Evolutionary conservation across 306 rosid species (phyloP).

Genomic region (Datisca glomerata): DNA sequence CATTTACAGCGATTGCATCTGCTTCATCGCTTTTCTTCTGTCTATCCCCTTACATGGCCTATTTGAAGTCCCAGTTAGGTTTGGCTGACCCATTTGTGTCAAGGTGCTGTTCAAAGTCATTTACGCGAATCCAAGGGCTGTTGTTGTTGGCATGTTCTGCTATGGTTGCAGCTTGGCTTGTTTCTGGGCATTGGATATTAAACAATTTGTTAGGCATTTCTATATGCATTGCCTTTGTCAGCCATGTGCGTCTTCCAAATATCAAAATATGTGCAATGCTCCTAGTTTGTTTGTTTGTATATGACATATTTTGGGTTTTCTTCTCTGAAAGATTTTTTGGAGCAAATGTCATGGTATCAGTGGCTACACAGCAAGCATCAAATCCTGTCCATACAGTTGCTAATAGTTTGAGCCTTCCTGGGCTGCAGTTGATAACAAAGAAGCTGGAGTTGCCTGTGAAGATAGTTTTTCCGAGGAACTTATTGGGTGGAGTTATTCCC

Average conservation of each 20-base stretch:
- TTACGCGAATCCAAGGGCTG: slow-evolving; percentile 64
- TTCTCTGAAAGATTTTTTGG: slow-evolving; percentile 96
- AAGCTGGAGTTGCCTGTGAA: slow-evolving; percentile 96
- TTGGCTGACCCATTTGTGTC: slow-evolving; percentile 87
- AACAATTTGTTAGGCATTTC: slow-evolving; percentile 91
- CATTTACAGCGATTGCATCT: slow-evolving; percentile 82
- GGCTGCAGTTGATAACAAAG: slow-evolving; percentile 81
- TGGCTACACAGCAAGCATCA: slow-evolving; percentile 91
- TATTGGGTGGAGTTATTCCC: slow-evolving; percentile 67
- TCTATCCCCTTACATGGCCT: slow-evolving; percentile 55
- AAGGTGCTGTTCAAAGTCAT: slow-evolving; percentile 86
- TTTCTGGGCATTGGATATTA: slow-evolving; percentile 90
- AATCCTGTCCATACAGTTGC: slow-evolving; percentile 98
- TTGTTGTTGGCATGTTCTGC: slow-evolving; percentile 46
- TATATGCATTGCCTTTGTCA: slow-evolving; percentile 89
- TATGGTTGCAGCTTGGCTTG: slow-evolving; percentile 82
- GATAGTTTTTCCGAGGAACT: slow-evolving; percentile 91
- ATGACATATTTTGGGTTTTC: slow-evolving; percentile 98
- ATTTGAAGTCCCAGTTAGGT: slow-evolving; percentile 60
- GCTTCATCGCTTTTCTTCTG: slow-evolving; percentile 81
- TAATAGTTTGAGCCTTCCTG: slow-evolving; percentile 92
- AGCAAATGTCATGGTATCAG: slow-evolving; percentile 98
- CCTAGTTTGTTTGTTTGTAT: slow-evolving; percentile 72
- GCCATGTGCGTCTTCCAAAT: slow-evolving; percentile 96
- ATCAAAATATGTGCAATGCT: slow-evolving; percentile 95